Base-by-base conservation (phyloP, 306 rosid genomes). In the Lagenaria siceraria region DNA sequence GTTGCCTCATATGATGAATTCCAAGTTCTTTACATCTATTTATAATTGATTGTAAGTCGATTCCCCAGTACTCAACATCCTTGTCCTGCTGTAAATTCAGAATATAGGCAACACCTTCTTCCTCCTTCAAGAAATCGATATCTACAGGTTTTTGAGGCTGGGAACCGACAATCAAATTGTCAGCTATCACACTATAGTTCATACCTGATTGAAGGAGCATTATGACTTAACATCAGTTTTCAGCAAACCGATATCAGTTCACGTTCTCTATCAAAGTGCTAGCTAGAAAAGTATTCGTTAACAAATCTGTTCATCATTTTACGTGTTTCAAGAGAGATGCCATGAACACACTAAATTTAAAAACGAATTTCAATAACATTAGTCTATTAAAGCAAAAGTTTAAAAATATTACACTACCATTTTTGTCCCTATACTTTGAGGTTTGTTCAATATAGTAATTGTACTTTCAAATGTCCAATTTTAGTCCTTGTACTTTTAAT, bases 81-180 rank as follows among this genome's bases (percentile, higher is more conserved):
- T 78, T 87, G 84, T 91, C 98, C 80, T 92, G 97, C 82, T 94
- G 98, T 89, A 94, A 87, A 86, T 94, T 94, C 18, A 95, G 84
- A 90, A 90, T 88, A 87, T 89, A 92, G 10, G 93, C 91, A 75
- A 94, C 98, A 78, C 80, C 86, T 88, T 92, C 92, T 85, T 82
- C 91, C 80, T 86, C 84, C 76, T 81, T 89, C 29, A 95, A 89
- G 81, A 90, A 90, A 82, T 89, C 88, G 25, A 92, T 82, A 76
- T 95, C 98, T 79, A 87, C 91, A 6, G 93, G 91, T 85, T 90
- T 92, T 85, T 94, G 97, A 79, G 97, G 98, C 83, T 92, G 98
- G 64, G 98, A 94, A 27, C 97, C 97, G 81, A 94, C 97, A 31
- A 94, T 89, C 84, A 94, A 78, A 75, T 88, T 46, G 51, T 92